Base-by-base conservation (phyloP, 2,329 filamentous ascomycete species). In the Colletotrichum sp. region DNA sequence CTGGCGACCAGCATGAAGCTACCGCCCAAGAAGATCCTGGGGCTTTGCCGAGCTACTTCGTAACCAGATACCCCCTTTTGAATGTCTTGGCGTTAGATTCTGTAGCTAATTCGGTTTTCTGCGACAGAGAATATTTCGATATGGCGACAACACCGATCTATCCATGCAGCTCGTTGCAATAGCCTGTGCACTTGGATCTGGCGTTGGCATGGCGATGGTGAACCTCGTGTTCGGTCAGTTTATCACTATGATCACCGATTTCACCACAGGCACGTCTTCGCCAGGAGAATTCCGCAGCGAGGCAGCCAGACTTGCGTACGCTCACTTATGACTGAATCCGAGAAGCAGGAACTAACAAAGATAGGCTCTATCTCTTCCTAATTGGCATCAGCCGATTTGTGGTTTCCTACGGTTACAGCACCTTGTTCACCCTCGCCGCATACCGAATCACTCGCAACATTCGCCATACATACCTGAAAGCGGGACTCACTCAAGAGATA, bases 341-440 rank as follows among this genome's bases (percentile, higher is more conserved):
- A 21, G 5, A 21, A 3, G 28, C 15, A 18, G 30, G 2, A 18
- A 39, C 69, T 57, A 10, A 71, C 55, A 16, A 2, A 36, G 3
- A 1, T n/a, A 89, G 88, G 0, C 82, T 92, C 7, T 92, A 89
- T 80, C 91, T 92, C 78, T 84, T 92, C 30, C 92, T 92, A 76
- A 84, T 92, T 15, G 91, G 91, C 78, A 83, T 92, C 67, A 90
- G 82, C 0, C 87, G 89, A 60, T 89, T 92, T 74, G 79, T 83
- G 30, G 81, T 90, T 18, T 85, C 88, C 15, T 92, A 92, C 77
- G 79, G 86, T n/a, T 86, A 87, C 80, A 85, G 85, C 64, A 79
- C 83, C 5, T 81, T 85, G 66, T 80, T 90, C n/a, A 90, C 88
- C 5, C 87, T 90, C 55, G 85, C 88, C 5, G 89, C 89, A 3